Conservation (phyloP, 176 grass and related monocot genomes). For the Musa troglodytarum region DNA sequence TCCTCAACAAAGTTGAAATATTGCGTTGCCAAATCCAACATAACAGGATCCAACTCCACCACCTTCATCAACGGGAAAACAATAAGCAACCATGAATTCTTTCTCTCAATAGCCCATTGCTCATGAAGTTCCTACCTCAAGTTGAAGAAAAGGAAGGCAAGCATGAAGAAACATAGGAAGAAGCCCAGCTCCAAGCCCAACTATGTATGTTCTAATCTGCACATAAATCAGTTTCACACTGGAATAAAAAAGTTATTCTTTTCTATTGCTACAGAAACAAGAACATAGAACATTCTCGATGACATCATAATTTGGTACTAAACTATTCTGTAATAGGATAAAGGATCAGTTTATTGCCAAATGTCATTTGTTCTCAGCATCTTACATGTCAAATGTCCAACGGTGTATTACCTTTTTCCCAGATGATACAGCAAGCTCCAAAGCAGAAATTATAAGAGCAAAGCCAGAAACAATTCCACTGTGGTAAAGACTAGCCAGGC, state of each 20-base stretch:
- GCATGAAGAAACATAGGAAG: constrained; percentile 94
- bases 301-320: not conserved
- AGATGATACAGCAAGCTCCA: constrained; percentile 37
- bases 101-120: not conserved
- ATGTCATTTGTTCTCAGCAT: not conserved
- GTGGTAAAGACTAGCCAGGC: constrained; percentile 82
- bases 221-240: constrained; percentile 8
- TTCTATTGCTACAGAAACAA: not conserved
- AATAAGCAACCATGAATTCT: not conserved
- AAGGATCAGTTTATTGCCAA: not conserved
- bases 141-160: constrained; percentile 74
- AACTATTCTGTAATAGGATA: not conserved
- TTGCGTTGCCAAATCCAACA: constrained; percentile 62
- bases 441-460: constrained; percentile 67
- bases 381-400: not conserved
- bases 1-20: constrained; percentile 68
- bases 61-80: constrained; percentile 40
- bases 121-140: constrained; percentile 42
- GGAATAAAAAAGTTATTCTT: constrained; percentile 8
- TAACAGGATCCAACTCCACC: constrained; percentile 75
- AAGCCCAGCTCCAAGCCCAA: constrained; percentile 90
- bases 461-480: constrained; percentile 76
- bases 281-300: not conserved
- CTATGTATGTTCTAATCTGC: constrained; percentile 54
- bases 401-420: constrained; percentile 39